A percentile compares a stretch with the other conserved stretches of the same genome.
Evolutionary conservation across 306 rosid species (phyloP).

Genomic region (Castanospermum australe): DNA sequence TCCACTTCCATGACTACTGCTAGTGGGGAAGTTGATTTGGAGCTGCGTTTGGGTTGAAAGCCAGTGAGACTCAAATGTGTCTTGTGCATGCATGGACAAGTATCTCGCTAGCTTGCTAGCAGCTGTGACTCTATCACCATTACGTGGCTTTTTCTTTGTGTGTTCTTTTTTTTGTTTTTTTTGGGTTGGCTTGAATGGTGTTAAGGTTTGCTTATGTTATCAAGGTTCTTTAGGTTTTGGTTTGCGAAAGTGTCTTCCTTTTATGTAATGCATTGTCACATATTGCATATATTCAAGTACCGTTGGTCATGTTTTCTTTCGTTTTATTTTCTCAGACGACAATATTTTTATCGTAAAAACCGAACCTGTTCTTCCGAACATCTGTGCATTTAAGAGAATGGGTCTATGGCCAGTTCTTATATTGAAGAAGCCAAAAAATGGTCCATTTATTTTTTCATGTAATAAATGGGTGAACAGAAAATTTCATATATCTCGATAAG

Average conservation of each 20-base stretch:
- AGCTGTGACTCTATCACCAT: not conserved
- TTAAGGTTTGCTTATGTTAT: not conserved
- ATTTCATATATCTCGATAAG: too few relatives aligned
- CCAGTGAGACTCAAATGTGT: not conserved
- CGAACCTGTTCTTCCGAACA: too few relatives aligned
- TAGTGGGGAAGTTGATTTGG: not conserved
- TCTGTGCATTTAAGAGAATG: not conserved
- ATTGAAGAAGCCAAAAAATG: too few relatives aligned
- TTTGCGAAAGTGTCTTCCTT: not conserved
- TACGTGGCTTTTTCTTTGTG: not conserved
- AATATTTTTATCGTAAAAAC: too few relatives aligned
- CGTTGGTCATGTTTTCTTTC: not conserved
- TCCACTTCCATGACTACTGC: not conserved
- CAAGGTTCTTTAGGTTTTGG: not conserved
- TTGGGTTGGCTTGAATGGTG: not conserved
- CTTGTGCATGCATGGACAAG: not conserved
- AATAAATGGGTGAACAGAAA: too few relatives aligned
- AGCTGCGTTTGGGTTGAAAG: not conserved
- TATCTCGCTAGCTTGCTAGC: not conserved
- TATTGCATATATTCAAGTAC: not conserved
- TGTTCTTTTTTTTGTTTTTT: not conserved
- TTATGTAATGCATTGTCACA: not conserved
- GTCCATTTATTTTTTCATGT: too few relatives aligned
- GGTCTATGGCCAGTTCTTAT: not conserved
- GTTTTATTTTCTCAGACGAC: not conserved